These are phyloP conservation scores for Suhomyces maxii DNA, from an alignment of 1,139 yeast genomes.

Conservation along the genomic window DNA sequence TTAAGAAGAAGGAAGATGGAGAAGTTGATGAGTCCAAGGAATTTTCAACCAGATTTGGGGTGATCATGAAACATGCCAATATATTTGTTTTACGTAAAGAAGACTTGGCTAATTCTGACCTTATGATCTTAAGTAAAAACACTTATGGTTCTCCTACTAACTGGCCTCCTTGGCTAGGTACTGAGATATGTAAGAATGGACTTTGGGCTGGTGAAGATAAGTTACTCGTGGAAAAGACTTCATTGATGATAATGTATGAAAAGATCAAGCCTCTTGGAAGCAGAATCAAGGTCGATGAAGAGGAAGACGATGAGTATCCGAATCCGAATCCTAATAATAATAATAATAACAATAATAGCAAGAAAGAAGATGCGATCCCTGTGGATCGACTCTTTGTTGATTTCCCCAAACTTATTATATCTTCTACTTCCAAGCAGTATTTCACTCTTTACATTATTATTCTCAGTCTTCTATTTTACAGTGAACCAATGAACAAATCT, in stretches of 20 bases:
- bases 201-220: constrained; percentile 37
- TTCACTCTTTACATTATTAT: constrained; percentile 39
- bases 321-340: too few species aligned
- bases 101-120: constrained; percentile 18
- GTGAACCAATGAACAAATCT: constrained; percentile 43
- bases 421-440: constrained; percentile 47
- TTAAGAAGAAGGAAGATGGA: constrained; percentile 26
- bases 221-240: constrained; percentile 39
- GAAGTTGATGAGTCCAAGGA: constrained; percentile 25
- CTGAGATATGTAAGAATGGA: constrained; percentile 43
- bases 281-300: constrained; percentile 1
- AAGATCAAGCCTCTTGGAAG: constrained; percentile 32
- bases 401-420: constrained; percentile 40
- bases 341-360: too few species aligned
- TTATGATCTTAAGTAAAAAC: constrained; percentile 25
- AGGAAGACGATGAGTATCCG: constrained; percentile 7
- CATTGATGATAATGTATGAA: constrained; percentile 37
- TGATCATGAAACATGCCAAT: constrained; percentile 38
- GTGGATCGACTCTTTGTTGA: constrained; percentile 33
- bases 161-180: constrained; percentile 54
- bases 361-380: constrained; percentile 1
- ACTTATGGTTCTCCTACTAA: constrained; percentile 39
- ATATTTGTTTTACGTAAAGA: constrained; percentile 40
- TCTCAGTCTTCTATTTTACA: constrained; percentile 36
- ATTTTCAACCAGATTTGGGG: constrained; percentile 40